Evolutionary conservation across 192 early-diverging fungal genomes (phyloP), one percentile per base, ranked within the genome.

Genomic region (Ambispora gerdemannii): DNA sequence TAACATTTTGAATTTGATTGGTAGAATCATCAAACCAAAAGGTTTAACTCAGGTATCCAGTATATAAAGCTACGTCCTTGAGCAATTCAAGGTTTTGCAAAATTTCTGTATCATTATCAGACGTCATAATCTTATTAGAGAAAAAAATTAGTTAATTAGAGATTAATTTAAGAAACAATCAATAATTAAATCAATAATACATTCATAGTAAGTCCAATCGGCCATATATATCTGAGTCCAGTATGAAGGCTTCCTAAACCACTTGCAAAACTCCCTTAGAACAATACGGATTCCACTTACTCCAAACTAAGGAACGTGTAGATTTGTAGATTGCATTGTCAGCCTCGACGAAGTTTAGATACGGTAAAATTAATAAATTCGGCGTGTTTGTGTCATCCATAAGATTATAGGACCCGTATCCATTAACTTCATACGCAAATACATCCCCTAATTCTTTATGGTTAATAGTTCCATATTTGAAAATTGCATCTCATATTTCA

Each of bases 361-460:
- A 77, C 0, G 88, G 88, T 49, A 91, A 67, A 10, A 80, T 82
- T 4, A 91, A 60, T 4, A 91, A 78, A 7, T 82, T 81, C 1
- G 89, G 89, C 8, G 83, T 81, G 43, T 87, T 89, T 3, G 89
- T 88, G 55, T 91, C 89, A 69, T 91, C 89, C 84, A 89, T 89
- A 15, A 91, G 65, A 8, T 88, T 71, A 0, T 71, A 35, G 0
- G 83, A 86, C 11, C 89, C 88, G 58, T 81, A 90, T 24, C 89
- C 89, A 59, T 91, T 88, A n/a, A 85, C 79, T 71, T 91, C 89
- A 65, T 86, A 91, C 0, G 81, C 88, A 79, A 86, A 89, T 8
- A 91, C 72, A 27, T 74, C 56, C 1, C 88, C 87, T 64, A 81
- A 77, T 43, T 68, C 72, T 1, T 81, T 76, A 62, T 91, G 88